Evolutionary conservation across 202 grass and related monocot genomes (phyloP).

Genomic region (Setaria viridis): DNA sequence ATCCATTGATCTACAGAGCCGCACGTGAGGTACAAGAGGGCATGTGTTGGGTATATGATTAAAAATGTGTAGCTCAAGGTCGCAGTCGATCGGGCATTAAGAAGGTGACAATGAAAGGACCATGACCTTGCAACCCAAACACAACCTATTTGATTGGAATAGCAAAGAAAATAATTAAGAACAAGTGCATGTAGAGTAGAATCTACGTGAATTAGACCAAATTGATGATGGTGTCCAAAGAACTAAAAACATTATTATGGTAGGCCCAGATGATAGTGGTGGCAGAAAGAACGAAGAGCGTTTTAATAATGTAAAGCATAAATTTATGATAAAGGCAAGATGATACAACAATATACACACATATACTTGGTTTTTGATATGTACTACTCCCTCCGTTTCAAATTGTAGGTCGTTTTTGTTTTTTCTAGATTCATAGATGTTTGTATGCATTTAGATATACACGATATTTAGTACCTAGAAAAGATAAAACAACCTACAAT

Average conservation of each 20-base stretch:
- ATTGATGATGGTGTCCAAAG: neutral
- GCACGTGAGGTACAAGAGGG: neutral
- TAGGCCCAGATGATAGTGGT: neutral
- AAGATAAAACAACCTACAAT: no score
- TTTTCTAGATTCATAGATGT: no score
- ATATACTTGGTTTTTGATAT: neutral
- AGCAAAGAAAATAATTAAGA: neutral
- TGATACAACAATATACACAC: neutral
- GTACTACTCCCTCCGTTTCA: neutral
- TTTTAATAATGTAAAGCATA: neutral
- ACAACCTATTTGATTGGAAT: neutral
- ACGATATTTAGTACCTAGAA: no score
- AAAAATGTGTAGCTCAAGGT: neutral
- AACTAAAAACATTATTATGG: neutral
- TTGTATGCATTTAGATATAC: no score
- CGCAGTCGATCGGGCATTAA: neutral
- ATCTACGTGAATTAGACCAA: neutral
- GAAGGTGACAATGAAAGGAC: neutral
- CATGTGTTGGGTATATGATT: neutral
- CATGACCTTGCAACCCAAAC: neutral
- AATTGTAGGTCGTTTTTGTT: no score
- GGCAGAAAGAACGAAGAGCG: neutral
- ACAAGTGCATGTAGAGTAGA: neutral
- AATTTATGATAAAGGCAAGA: neutral
- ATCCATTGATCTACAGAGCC: neutral